phyloP scores from a whole-genome alignment of 2,329 filamentous ascomycete species.

The Colletotrichum cereale region DNA sequence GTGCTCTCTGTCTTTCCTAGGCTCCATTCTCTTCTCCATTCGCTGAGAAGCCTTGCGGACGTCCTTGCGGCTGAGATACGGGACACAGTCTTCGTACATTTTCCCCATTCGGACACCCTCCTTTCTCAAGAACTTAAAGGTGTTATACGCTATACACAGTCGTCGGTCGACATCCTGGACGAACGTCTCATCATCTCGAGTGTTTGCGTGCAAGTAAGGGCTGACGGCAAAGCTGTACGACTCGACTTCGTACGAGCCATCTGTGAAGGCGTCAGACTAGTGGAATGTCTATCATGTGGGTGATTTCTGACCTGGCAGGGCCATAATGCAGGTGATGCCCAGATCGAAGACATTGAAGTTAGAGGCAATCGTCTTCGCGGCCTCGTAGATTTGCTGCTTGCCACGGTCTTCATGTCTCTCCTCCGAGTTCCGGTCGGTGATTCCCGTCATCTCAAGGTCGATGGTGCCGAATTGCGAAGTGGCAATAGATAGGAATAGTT shows the following conservation, averaged over 20 bases:
- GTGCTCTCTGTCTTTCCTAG: neutral
- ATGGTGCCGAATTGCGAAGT: slow-evolving; percentile 50
- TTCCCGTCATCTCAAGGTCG: slow-evolving; percentile 52
- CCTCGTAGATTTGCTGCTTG: slow-evolving; percentile 44
- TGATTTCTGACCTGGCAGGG: slow-evolving; percentile 14
- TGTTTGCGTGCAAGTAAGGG: slow-evolving; percentile 44
- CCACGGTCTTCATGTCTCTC: neutral
- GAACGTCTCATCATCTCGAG: slow-evolving; percentile 35
- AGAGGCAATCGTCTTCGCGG: slow-evolving; percentile 46
- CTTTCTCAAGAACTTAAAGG: slow-evolving; percentile 47
- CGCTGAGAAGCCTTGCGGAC: neutral
- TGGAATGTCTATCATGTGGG: neutral
- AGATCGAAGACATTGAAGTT: slow-evolving; percentile 52
- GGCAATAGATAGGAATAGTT: slow-evolving; percentile 47
- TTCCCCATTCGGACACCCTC: slow-evolving; percentile 46
- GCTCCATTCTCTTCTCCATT: neutral
- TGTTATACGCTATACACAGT: slow-evolving; percentile 46
- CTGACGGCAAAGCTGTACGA: slow-evolving; percentile 50
- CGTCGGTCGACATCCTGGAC: slow-evolving; percentile 45
- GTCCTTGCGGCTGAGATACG: slow-evolving; percentile 47
- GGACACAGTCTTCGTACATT: slow-evolving; percentile 46
- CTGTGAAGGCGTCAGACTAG: slow-evolving; percentile 27
- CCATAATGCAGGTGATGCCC: slow-evolving; percentile 51
- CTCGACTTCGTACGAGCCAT: slow-evolving; percentile 41
- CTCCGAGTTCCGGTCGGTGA: slow-evolving; percentile 22